Evolutionary conservation across 192 early-diverging fungal species (phyloP).

Genomic region (Kickxella alabastrina): DNA sequence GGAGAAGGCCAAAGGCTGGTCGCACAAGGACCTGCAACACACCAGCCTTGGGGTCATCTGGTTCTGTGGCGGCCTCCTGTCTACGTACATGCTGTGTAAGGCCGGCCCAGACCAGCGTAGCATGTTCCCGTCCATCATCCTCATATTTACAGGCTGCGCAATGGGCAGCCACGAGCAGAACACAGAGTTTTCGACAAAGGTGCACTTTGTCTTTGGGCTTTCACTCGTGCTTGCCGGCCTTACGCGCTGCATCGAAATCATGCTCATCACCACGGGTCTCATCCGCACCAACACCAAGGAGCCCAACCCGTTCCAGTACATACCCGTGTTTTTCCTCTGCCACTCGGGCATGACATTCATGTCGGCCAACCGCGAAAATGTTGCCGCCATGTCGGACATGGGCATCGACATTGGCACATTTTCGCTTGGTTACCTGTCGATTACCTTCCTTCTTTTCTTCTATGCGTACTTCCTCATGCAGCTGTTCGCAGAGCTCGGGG

Average conservation of each 20-base stretch:
- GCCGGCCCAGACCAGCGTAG: conserved; percentile 45
- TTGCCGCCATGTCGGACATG: conserved; percentile 39
- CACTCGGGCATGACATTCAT: conserved; percentile 63
- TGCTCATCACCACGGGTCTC: conserved; percentile 34
- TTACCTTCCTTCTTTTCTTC: conserved; percentile 59
- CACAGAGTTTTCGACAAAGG: conserved; percentile 54
- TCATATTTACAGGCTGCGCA: conserved; percentile 59
- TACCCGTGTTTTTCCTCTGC: conserved; percentile 52
- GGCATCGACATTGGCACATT: conserved; percentile 59
- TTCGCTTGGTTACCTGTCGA: conserved; percentile 54
- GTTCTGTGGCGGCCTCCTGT: conserved; percentile 60
- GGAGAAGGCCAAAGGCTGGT: conserved; percentile 54
- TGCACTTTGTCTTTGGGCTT: conserved; percentile 65
- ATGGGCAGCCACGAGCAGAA: conserved; percentile 61
- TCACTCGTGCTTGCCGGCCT: conserved; percentile 57
- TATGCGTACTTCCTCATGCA: conserved; percentile 54
- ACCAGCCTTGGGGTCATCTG: conserved; percentile 67
- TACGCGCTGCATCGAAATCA: conserved; percentile 57
- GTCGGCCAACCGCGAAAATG: conserved; percentile 59
- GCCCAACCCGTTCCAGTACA: conserved; percentile 51
- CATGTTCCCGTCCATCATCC: conserved; percentile 59
- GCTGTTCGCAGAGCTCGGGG: conserved; percentile 41
- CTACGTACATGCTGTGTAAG: conserved; percentile 51
- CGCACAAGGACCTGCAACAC: conserved; percentile 65
- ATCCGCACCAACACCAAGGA: conserved; percentile 18